phyloP scores from a whole-genome alignment of 2,329 filamentous ascomycete genomes.

The Lecanosticta acicola region DNA sequence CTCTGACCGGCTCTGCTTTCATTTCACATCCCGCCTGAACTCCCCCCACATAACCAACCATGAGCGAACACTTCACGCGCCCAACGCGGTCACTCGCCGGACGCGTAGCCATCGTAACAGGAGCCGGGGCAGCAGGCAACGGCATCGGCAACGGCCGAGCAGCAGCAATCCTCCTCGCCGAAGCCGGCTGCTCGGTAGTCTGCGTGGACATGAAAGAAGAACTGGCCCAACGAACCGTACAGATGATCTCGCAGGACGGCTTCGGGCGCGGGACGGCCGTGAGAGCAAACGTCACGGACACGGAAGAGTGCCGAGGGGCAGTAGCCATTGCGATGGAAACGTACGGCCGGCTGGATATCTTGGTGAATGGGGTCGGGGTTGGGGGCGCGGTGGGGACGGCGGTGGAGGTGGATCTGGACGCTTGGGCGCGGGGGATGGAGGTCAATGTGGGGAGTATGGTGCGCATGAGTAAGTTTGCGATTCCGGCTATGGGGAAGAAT shows the following conservation, averaged over 20 bases:
- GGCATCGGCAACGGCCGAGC: constrained; percentile 58
- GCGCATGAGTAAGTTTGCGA: constrained; percentile 47
- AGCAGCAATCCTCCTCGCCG: constrained; percentile 54
- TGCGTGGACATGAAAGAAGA: constrained; percentile 51
- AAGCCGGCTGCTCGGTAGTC: constrained; percentile 54
- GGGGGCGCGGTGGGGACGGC: constrained; percentile 55
- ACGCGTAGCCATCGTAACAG: constrained; percentile 53
- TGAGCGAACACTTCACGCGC: constrained; percentile 25
- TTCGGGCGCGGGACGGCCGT: constrained; percentile 41
- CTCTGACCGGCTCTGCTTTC: too few relatives aligned
- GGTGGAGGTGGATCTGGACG: constrained; percentile 54
- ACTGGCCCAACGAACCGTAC: constrained; percentile 50
- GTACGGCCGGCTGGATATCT: constrained; percentile 56
- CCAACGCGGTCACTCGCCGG: constrained; percentile 39
- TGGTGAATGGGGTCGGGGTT: constrained; percentile 62
- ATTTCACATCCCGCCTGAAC: not conserved
- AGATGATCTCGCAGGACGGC: constrained; percentile 44
- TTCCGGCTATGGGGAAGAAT: constrained; percentile 56
- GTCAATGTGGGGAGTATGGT: constrained; percentile 63
- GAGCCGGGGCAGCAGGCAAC: constrained; percentile 52
- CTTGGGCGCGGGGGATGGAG: constrained; percentile 53
- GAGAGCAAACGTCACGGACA: constrained; percentile 51
- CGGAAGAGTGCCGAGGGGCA: constrained; percentile 46
- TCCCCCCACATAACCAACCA: constrained; percentile 9
- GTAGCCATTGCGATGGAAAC: constrained; percentile 39